Conservation (phyloP, 164 flowering plant species). For the Magnolia sinica region DNA sequence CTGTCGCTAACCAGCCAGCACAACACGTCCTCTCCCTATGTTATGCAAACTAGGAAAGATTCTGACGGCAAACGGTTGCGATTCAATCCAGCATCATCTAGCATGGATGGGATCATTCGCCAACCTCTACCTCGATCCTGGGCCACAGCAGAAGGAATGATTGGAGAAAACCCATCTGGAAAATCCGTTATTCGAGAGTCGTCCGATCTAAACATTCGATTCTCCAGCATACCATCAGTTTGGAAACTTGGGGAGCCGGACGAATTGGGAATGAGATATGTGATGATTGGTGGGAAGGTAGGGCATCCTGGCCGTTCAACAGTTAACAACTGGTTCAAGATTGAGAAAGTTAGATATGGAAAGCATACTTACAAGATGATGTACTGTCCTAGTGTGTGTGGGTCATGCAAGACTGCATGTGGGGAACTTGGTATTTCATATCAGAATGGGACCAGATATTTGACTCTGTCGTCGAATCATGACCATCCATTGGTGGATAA, state of each 20-base stretch:
- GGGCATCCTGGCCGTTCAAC: not conserved
- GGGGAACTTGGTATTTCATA: not conserved
- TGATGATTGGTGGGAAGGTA: not conserved
- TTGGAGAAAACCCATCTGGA: not conserved
- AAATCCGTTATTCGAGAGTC: not conserved
- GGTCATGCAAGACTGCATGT: not conserved
- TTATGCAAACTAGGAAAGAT: not conserved
- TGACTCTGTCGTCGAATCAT: not conserved
- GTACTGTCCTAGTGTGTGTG: not conserved
- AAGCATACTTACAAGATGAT: not conserved
- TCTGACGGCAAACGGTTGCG: not conserved
- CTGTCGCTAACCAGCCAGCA: not conserved
- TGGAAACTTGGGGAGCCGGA: not conserved
- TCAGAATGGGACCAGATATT: not conserved
- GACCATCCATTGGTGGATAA: too few species aligned
- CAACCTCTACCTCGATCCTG: not conserved
- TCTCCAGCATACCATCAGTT: not conserved
- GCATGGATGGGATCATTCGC: not conserved
- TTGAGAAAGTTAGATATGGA: not conserved
- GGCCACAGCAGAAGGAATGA: not conserved
- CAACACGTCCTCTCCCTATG: not conserved
- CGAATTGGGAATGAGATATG: not conserved
- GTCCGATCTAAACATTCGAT: not conserved
- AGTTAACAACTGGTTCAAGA: not conserved
- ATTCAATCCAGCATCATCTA: not conserved